Conservation (phyloP, 805 yeast species). For the Nakazawaea holstii region DNA sequence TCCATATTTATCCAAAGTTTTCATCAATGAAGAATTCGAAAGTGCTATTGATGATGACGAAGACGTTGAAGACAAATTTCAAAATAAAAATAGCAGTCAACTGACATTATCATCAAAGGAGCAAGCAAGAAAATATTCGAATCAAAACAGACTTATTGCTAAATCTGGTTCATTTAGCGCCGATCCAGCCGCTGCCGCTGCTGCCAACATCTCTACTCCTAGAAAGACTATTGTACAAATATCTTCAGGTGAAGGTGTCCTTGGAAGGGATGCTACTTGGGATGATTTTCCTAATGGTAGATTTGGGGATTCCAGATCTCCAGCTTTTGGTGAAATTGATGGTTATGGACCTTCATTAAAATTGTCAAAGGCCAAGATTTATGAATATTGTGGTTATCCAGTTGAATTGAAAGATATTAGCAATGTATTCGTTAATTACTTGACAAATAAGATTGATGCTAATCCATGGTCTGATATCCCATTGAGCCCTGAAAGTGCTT, state of each 20-base stretch:
- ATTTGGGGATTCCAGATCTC: constrained; percentile 91
- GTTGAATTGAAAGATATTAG: constrained; percentile 53
- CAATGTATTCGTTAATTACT: constrained; percentile 61
- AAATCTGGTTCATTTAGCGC: constrained; percentile 12
- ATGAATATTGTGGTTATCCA: constrained; percentile 79
- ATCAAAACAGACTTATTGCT: constrained; percentile 24
- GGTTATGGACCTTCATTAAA: constrained; percentile 94
- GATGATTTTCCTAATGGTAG: constrained; percentile 96
- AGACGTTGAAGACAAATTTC: constrained; percentile 17
- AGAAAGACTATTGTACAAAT: constrained; percentile 66
- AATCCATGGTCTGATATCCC: constrained; percentile 93
- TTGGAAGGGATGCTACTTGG: constrained; percentile 93
- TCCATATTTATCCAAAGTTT: constrained; percentile 42
- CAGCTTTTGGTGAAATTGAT: constrained; percentile 97
- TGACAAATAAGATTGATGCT: constrained; percentile 68
- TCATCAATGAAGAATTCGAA: constrained; percentile 30
- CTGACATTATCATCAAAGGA: constrained; percentile 22
- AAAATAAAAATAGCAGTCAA: no score
- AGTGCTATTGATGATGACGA: constrained; percentile 37
- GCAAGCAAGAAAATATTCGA: constrained; percentile 15
- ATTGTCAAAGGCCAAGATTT: constrained; percentile 61
- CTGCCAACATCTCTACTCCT: constrained; percentile 19
- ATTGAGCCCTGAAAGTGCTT: constrained; percentile 81
- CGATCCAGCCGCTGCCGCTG: constrained; percentile 3
- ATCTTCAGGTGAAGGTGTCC: constrained; percentile 75